Evolutionary conservation across 305 asterid species (phyloP), one percentile per base, ranked within the genome.

Genomic region (Fraxinus sp.): DNA sequence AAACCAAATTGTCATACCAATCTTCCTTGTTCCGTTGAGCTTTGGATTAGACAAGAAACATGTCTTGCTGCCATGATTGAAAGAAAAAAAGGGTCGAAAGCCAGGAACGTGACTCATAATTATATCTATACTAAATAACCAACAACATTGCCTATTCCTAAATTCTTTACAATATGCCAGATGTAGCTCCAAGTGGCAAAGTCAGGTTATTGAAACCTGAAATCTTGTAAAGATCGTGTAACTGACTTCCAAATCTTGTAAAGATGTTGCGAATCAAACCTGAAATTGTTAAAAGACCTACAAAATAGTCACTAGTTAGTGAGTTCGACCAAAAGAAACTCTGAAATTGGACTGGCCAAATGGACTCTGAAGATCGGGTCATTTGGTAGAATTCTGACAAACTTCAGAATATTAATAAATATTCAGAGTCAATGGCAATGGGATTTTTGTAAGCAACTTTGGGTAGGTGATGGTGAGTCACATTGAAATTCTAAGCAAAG

Each of bases 391-490:
- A 49, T 49, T 49, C 22, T 49, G 20, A 14, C 62, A 49, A 49
- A 49, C 20, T 49, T 49, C 20, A 4, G 62, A 49, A 14, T 49
- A 49, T 5, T 49, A 49, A 16, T 49, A 49, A 49, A 49, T 49
- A 16, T 14, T 14, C 20, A 49, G n/a, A 16, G 20, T 49, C 16
- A 14, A 49, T 49, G 62, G 62, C 62, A 3, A 14, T 14, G 62
- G 62, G 62, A 49, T 49, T 49, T 14, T 16, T 16, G 62, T 4
- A 49, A 49, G 80, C 75, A 68, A 68, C 37, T 68, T 68, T 28
- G 36, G 35, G 75, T 4, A 13, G 13, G 36, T 30, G 75, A 24
- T 68, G 82, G 89, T 6, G 81, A 80, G 74, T 81, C 89, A 39
- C 82, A 24, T 66, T 32, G 75, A 68, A 68, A 68, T 68, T 28